phyloP scores from a whole-genome alignment of 2,329 filamentous ascomycete species.

The Penicillium sp. region DNA sequence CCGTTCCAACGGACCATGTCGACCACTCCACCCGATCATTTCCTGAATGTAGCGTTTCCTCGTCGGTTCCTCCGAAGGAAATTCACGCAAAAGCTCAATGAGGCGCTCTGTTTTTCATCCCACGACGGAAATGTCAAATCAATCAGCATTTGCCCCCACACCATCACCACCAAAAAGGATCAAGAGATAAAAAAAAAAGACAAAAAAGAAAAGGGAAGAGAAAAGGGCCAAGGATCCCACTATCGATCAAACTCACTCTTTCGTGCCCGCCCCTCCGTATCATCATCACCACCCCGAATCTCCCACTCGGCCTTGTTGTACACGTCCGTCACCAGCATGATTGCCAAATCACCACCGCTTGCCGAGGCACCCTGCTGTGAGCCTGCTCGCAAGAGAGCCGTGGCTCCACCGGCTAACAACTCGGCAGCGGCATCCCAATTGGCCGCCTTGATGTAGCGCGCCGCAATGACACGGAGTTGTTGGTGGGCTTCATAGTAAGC shows the following conservation, averaged over 20 bases:
- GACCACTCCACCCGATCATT: slow-evolving; percentile 80
- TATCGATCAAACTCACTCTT: slow-evolving; percentile 30
- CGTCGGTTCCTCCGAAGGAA: slow-evolving; percentile 76
- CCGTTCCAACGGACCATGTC: slow-evolving; percentile 77
- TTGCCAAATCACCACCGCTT: slow-evolving; percentile 81
- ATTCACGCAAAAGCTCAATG: slow-evolving; percentile 71
- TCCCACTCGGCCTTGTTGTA: slow-evolving; percentile 80
- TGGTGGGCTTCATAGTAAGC: slow-evolving; percentile 98
- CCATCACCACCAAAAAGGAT: background rate
- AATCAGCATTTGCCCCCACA: background rate
- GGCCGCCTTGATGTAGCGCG: slow-evolving; percentile 81
- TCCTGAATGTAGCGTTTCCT: slow-evolving; percentile 88
- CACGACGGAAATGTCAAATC: background rate
- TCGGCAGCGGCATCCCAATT: slow-evolving; percentile 84
- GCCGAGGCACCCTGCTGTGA: slow-evolving; percentile 82
- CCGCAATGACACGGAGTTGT: slow-evolving; percentile 90
- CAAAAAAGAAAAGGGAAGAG: no score
- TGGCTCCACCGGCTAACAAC: slow-evolving; percentile 76
- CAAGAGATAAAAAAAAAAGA: no score
- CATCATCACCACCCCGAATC: slow-evolving; percentile 51
- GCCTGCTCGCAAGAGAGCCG: slow-evolving; percentile 60
- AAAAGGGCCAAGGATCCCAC: background rate
- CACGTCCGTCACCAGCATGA: slow-evolving; percentile 81
- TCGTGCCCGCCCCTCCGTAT: slow-evolving; percentile 58
- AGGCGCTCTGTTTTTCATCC: slow-evolving; percentile 47